These are phyloP conservation scores for Trichoderma breve DNA, from an alignment of 2,329 filamentous ascomycete genomes.

Conservation along the genomic window DNA sequence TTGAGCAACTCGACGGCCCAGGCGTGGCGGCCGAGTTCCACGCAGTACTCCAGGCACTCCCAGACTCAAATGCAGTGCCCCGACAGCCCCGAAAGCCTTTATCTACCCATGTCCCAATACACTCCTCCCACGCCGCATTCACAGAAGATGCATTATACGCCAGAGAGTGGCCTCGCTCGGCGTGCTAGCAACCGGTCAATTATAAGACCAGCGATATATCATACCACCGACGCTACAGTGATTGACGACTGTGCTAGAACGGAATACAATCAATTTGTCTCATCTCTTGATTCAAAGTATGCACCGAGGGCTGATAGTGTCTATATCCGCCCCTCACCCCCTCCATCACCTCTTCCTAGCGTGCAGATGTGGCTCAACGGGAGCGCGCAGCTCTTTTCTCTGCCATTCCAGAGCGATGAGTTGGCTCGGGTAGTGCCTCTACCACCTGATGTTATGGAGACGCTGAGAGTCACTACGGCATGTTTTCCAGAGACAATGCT, in stretches of 20 bases:
- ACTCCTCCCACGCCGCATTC: not conserved
- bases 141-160: not conserved
- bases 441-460: slow-evolving; percentile 54
- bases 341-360: slow-evolving; percentile 36
- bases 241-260: not conserved
- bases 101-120: not conserved
- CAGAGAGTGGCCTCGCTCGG: not conserved
- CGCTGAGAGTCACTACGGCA: slow-evolving; percentile 50
- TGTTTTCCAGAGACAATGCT: slow-evolving; percentile 62
- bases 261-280: slow-evolving; percentile 13
- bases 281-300: slow-evolving; percentile 6
- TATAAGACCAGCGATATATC: not conserved
- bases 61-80: slow-evolving; percentile 7
- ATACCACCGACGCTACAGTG: slow-evolving; percentile 2
- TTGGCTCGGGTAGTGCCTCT: slow-evolving; percentile 45
- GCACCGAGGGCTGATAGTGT: slow-evolving; percentile 23
- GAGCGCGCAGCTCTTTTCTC: slow-evolving; percentile 31
- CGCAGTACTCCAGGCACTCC: not conserved
- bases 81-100: slow-evolving; percentile 10
- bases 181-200: slow-evolving; percentile 2
- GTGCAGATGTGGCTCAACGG: slow-evolving; percentile 39
- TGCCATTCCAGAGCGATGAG: slow-evolving; percentile 35
- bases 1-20: slow-evolving; percentile 7
- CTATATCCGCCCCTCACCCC: slow-evolving; percentile 35
- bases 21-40: not conserved